phyloP scores from a whole-genome alignment of 805 yeast species.

The Starmera dryadoides region DNA sequence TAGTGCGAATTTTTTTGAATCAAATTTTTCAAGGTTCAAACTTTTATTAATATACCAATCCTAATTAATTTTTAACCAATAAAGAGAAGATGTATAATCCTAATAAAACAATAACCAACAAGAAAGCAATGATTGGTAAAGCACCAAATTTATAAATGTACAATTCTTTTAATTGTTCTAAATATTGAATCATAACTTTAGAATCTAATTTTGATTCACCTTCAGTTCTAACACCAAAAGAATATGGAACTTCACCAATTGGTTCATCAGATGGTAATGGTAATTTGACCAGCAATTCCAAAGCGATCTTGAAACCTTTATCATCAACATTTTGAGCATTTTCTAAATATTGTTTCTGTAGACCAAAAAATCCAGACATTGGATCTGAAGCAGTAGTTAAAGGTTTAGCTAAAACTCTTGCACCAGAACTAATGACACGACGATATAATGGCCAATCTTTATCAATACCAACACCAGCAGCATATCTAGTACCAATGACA shows the following conservation, averaged over 20 bases:
- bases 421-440: constrained; percentile 41
- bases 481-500: constrained; percentile 44
- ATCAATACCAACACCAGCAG: constrained; percentile 48
- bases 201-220: constrained; percentile 45
- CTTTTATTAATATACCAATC: too few relatives aligned
- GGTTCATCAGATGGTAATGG: constrained; percentile 30
- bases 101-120: constrained; percentile 23
- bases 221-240: constrained; percentile 47
- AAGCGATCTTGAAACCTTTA: constrained; percentile 43
- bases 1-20: too few relatives aligned
- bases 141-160: constrained; percentile 39
- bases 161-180: constrained; percentile 38
- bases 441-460: constrained; percentile 47
- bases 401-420: constrained; percentile 41
- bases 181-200: constrained; percentile 40
- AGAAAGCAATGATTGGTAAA: constrained; percentile 25
- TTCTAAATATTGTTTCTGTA: constrained; percentile 35
- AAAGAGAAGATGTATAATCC: constrained; percentile 20
- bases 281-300: constrained; percentile 38
- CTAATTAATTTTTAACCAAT: not conserved
- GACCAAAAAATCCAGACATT: constrained; percentile 46
- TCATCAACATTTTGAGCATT: constrained; percentile 29
- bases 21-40: too few relatives aligned
- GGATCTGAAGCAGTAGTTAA: constrained; percentile 46
- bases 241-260: constrained; percentile 42